Evolutionary conservation across 805 yeast species (phyloP).

Genomic region (Scheffersomyces amazonensis): DNA sequence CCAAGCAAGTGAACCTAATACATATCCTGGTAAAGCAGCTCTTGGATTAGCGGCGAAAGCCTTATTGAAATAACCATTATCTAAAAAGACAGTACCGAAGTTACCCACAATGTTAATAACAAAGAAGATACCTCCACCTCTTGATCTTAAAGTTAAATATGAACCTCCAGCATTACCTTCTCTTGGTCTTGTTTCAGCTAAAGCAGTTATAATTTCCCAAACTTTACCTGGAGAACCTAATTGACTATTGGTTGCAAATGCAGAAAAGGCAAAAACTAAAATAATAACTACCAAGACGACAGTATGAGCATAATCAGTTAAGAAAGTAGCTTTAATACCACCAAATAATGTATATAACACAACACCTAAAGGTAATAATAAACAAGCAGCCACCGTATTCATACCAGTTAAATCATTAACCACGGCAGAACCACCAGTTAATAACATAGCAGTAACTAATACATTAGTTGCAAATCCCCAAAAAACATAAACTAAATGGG

Average conservation of each 20-base stretch:
- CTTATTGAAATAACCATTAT: conserved; percentile 86
- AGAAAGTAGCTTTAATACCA: conserved; percentile 45
- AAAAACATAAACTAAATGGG: conserved; percentile 68
- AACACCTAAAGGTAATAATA: conserved; percentile 79
- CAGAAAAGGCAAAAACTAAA: conserved; percentile 75
- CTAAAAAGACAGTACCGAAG: conserved; percentile 85
- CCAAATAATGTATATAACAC: conserved; percentile 42
- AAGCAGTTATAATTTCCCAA: conserved; percentile 66
- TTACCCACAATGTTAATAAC: conserved; percentile 86
- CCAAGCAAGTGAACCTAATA: conserved; percentile 88
- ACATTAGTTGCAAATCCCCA: conserved; percentile 87
- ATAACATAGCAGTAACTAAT: conserved; percentile 86
- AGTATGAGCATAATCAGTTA: conserved; percentile 44
- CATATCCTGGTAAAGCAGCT: conserved; percentile 83
- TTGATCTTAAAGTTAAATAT: conserved; percentile 82
- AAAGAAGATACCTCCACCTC: conserved; percentile 84
- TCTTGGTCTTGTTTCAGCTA: conserved; percentile 62
- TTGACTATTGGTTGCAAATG: conserved; percentile 64
- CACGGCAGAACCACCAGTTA: conserved; percentile 88
- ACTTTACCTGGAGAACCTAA: conserved; percentile 83
- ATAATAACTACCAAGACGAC: conserved; percentile 70
- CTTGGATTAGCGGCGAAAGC: conserved; percentile 84
- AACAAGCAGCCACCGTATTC: conserved; percentile 76
- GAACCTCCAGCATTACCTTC: conserved; percentile 83
- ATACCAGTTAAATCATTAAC: conserved; percentile 76